Percentiles rank a stretch among this genome's conserved stretches.
Conservation (phyloP, 179 eudicot species). For the Patellifolia procumbens region DNA sequence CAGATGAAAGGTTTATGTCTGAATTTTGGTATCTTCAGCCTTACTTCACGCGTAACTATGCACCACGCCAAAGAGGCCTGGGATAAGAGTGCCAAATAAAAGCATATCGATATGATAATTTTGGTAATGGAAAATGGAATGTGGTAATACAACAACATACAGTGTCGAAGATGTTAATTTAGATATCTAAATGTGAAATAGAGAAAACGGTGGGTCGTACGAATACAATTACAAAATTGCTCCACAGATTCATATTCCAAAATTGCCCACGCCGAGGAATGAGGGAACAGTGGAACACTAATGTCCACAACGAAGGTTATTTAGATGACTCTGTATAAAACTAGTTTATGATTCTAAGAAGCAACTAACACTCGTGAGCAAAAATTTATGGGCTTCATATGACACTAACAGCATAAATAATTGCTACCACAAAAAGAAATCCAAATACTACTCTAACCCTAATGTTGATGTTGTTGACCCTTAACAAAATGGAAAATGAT, state of each 20-base stretch:
- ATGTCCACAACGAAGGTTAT: not conserved
- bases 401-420: too few relatives aligned
- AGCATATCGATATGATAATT: constrained; percentile 2
- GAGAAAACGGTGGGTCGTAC: not conserved
- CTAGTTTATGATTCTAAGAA: too few relatives aligned
- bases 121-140: not conserved
- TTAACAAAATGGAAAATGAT: too few relatives aligned
- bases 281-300: not conserved
- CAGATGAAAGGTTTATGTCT: not conserved
- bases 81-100: constrained; percentile 9
- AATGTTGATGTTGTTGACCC: too few relatives aligned
- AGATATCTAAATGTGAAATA: not conserved
- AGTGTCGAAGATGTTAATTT: not conserved
- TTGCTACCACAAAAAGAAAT: not conserved
- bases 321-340: not conserved
- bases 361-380: not conserved
- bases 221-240: too few relatives aligned
- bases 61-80: constrained; percentile 30
- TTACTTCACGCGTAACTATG: not conserved
- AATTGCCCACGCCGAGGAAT: too few relatives aligned
- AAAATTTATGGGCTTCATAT: not conserved
- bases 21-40: not conserved
- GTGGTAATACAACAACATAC: not conserved
- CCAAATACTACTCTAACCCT: not conserved
- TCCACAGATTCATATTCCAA: too few relatives aligned